phyloP scores from a whole-genome alignment of 306 rosid species.

The Castanopsis chinensis region DNA sequence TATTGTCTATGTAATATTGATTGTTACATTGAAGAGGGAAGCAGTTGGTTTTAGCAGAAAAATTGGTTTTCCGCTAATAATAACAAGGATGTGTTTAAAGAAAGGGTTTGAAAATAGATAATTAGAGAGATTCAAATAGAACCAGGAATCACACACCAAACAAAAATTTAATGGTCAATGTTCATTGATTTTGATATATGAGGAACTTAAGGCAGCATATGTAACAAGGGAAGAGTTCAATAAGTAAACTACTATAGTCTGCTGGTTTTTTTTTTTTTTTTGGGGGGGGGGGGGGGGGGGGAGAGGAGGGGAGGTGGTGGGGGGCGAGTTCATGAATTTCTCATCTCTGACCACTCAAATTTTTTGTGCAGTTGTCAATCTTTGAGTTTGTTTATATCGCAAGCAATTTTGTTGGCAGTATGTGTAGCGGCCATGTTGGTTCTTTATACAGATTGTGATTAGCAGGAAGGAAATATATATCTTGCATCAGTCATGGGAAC shows the following conservation, averaged over 20 bases:
- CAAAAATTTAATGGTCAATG: neutral
- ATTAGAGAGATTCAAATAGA: neutral
- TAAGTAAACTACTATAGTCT: neutral
- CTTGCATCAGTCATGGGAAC: neutral
- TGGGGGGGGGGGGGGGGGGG: too few relatives aligned
- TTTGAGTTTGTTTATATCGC: neutral
- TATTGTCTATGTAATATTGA: slow-evolving; percentile 6
- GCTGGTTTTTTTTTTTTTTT: neutral
- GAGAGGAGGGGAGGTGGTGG: neutral
- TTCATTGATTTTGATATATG: neutral
- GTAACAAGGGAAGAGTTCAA: neutral
- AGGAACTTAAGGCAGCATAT: neutral
- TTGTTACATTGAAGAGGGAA: neutral
- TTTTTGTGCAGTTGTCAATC: slow-evolving; percentile 19
- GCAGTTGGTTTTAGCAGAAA: neutral
- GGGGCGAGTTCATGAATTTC: neutral
- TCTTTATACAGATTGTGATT: neutral
- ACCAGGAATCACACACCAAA: neutral
- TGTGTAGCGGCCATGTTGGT: neutral
- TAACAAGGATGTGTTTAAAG: neutral
- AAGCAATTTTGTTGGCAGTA: slow-evolving; percentile 11
- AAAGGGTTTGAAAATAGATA: neutral
- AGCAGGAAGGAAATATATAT: neutral
- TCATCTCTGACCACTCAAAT: neutral
- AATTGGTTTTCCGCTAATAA: neutral